Evolutionary conservation across 225 moss, liverwort and hornwort species (phyloP).

Genomic region (Pleurozium schreberi): DNA sequence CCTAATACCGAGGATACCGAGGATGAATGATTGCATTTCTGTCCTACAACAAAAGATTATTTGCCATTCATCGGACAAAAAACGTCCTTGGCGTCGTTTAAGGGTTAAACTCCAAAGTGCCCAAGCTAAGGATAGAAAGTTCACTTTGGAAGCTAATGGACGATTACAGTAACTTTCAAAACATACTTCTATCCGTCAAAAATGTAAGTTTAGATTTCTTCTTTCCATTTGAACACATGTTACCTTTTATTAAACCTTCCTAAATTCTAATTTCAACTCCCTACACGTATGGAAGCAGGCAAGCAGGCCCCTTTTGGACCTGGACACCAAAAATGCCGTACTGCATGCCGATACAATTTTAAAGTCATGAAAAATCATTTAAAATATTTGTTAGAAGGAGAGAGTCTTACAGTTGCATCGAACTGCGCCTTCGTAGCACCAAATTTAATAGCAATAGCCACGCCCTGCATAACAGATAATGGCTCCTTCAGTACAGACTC

Average conservation of each 20-base stretch:
- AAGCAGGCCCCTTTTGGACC: not conserved
- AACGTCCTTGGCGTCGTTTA: too few species aligned
- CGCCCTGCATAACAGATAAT: slow-evolving; percentile 36
- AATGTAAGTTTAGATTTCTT: not conserved
- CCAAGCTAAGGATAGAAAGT: not conserved
- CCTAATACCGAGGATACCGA: too few species aligned
- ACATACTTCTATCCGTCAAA: not conserved
- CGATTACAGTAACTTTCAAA: not conserved
- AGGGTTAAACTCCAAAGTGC: too few species aligned
- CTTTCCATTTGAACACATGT: not conserved
- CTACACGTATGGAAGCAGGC: not conserved
- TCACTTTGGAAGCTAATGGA: not conserved
- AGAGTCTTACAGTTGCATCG: slow-evolving; percentile 65
- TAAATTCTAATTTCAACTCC: not conserved
- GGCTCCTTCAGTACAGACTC: not conserved
- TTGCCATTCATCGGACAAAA: too few species aligned
- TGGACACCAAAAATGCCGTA: not conserved
- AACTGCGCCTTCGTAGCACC: slow-evolving; percentile 92
- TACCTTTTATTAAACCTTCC: not conserved
- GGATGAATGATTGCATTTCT: too few species aligned
- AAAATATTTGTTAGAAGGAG: not conserved
- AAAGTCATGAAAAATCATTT: not conserved
- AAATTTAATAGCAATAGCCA: slow-evolving; percentile 76
- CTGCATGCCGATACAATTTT: not conserved
- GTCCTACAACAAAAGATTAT: too few species aligned